phyloP scores from a whole-genome alignment of 2,329 filamentous ascomycete species.

The Aureobasidium sp. region DNA sequence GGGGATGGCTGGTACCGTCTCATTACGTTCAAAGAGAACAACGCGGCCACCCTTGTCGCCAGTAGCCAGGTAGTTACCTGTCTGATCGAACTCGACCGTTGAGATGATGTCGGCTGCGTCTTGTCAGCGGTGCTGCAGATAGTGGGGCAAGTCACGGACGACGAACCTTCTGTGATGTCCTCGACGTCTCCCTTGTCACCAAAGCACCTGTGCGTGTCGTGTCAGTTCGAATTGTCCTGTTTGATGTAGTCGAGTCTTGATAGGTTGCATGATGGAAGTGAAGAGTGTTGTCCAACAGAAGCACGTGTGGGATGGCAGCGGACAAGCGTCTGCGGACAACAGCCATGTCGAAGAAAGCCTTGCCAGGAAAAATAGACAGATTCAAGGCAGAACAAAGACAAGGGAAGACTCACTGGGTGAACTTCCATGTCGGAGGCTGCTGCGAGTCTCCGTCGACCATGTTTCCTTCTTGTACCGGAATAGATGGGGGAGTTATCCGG shows the following conservation, averaged over 20 bases:
- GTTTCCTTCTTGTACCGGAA: conserved; percentile 38
- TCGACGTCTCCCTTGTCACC: conserved; percentile 99
- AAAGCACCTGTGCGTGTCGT: conserved; percentile 67
- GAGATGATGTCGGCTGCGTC: conserved; percentile 79
- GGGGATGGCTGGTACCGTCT: conserved; percentile 60
- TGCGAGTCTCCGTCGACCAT: conserved; percentile 82
- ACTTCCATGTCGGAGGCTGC: conserved; percentile 97
- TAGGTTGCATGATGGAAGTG: neutral
- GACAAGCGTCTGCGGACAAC: neutral
- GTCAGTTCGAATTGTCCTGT: neutral
- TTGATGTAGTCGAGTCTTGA: neutral
- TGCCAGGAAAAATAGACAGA: neutral
- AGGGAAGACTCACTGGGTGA: conserved; percentile 74
- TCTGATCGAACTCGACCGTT: conserved; percentile 85
- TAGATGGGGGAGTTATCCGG: neutral
- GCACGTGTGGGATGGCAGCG: conserved; percentile 1
- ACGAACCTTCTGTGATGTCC: conserved; percentile 88
- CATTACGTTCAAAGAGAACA: conserved; percentile 85
- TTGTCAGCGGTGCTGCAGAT: conserved; percentile 6
- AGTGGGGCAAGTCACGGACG: neutral
- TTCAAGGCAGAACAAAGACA: neutral
- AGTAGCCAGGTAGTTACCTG: conserved; percentile 82
- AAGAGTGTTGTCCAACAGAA: neutral
- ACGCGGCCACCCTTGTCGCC: conserved; percentile 83
- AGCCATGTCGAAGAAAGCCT: neutral